phyloP scores from a whole-genome alignment of 225 moss, liverwort and hornwort genomes.

The Asterella californica region DNA sequence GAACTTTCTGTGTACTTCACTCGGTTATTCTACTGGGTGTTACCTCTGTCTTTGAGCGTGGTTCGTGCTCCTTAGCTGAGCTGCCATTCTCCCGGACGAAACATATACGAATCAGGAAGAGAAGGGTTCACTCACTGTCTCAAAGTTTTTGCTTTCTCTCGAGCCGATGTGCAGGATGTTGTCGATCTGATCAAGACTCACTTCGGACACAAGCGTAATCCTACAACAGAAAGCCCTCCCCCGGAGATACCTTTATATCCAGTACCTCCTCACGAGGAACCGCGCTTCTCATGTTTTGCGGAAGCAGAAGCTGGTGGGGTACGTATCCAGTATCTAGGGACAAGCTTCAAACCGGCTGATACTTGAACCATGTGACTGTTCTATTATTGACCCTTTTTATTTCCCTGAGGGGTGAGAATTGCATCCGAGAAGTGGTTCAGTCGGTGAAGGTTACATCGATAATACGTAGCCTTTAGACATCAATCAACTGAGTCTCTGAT shows the following conservation, averaged over 20 bases:
- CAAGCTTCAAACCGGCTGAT: not conserved
- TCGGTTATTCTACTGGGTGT: too few species aligned
- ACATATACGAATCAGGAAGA: too few species aligned
- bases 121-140: not conserved
- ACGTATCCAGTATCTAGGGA: slow-evolving; percentile 18
- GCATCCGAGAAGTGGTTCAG: not conserved
- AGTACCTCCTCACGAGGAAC: slow-evolving; percentile 78
- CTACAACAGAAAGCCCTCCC: slow-evolving; percentile 34
- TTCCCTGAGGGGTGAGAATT: not conserved
- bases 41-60: too few species aligned
- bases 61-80: too few species aligned
- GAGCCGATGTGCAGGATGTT: slow-evolving; percentile 52
- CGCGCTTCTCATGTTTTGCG: slow-evolving; percentile 89
- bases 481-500: not conserved
- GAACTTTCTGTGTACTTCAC: too few species aligned
- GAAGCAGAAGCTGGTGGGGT: slow-evolving; percentile 96
- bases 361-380: not conserved
- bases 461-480: not conserved
- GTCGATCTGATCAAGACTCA: slow-evolving; percentile 81
- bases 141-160: not conserved
- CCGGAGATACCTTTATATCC: slow-evolving; percentile 57
- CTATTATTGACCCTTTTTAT: not conserved
- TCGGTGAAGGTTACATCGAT: not conserved
- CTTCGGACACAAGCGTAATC: slow-evolving; percentile 62
- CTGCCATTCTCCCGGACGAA: too few species aligned